Conservation (phyloP, 768 basidiomycete species). For the Suillus placidus region DNA sequence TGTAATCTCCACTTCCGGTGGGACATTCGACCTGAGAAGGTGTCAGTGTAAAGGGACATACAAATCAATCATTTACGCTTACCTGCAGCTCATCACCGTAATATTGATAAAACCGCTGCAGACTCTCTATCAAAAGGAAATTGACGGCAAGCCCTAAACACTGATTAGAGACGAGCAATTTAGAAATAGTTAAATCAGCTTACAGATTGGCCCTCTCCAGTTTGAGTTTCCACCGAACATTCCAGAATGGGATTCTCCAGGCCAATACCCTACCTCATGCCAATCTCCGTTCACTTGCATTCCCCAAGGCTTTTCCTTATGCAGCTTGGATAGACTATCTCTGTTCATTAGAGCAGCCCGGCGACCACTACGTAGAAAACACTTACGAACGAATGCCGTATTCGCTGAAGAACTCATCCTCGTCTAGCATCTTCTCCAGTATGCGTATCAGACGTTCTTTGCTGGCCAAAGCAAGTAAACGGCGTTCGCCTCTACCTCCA, state of each 20-base stretch:
- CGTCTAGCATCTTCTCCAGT: conserved; percentile 95
- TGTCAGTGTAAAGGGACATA: conserved; percentile 2
- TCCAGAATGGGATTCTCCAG: conserved; percentile 93
- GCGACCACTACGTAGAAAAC: background rate
- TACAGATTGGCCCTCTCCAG: conserved; percentile 91
- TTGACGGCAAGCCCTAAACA: conserved; percentile 89
- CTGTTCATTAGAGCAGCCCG: conserved; percentile 15
- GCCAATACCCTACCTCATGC: conserved; percentile 96
- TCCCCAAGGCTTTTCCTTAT: conserved; percentile 92
- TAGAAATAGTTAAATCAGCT: conserved; percentile 23
- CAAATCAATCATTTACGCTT: background rate
- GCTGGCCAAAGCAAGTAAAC: conserved; percentile 85
- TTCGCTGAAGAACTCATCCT: conserved; percentile 94
- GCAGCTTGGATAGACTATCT: conserved; percentile 79
- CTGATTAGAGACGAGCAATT: conserved; percentile 6
- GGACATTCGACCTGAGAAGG: conserved; percentile 81
- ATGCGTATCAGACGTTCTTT: conserved; percentile 90
- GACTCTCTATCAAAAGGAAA: conserved; percentile 92
- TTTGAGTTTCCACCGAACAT: conserved; percentile 99
- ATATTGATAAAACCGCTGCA: conserved; percentile 98
- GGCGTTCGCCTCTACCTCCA: conserved; percentile 82
- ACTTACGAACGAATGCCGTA: conserved; percentile 93
- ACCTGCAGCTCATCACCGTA: conserved; percentile 89
- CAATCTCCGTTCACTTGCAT: conserved; percentile 92
- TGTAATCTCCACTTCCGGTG: conserved; percentile 94